Evolutionary conservation across 2,329 filamentous ascomycete genomes (phyloP).

Genomic region (Juglanconis oblonga): DNA sequence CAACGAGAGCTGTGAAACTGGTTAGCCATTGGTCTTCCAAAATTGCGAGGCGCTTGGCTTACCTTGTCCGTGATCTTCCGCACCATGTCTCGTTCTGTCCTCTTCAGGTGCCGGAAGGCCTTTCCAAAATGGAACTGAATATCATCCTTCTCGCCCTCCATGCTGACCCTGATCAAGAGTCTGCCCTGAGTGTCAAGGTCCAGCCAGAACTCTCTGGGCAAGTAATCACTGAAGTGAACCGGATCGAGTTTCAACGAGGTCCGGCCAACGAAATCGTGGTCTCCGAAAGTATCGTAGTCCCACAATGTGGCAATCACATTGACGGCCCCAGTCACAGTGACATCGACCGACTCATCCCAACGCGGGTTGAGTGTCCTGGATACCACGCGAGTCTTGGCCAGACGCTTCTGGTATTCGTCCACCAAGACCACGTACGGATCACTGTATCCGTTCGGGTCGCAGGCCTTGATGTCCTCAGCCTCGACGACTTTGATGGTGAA

Average conservation of each 20-base stretch:
- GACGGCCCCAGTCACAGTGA: conserved; percentile 84
- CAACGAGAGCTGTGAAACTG: conserved; percentile 65
- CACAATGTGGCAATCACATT: conserved; percentile 97
- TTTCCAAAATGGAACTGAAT: conserved; percentile 99
- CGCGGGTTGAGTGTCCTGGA: conserved; percentile 87
- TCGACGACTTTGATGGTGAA: conserved; percentile 99
- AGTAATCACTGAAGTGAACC: conserved; percentile 92
- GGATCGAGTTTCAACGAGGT: conserved; percentile 98
- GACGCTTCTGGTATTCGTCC: conserved; percentile 95
- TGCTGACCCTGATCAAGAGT: conserved; percentile 85
- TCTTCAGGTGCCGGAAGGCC: conserved; percentile 90
- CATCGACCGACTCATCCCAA: conserved; percentile 97
- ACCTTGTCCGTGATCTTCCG: conserved; percentile 97
- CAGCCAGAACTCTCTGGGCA: conserved; percentile 95
- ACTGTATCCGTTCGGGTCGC: conserved; percentile 88
- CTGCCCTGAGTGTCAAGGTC: conserved; percentile 94
- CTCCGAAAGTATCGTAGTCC: conserved; percentile 96
- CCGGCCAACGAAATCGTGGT: conserved; percentile 94
- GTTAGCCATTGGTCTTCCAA: not conserved
- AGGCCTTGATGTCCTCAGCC: conserved; percentile 96
- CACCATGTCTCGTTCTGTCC: conserved; percentile 97
- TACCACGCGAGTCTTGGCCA: conserved; percentile 91
- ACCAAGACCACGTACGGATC: conserved; percentile 97
- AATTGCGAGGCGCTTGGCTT: conserved; percentile 25
- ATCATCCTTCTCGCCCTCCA: conserved; percentile 97